Conservation (phyloP, 2,329 filamentous ascomycete species). For the Rutstroemia sydowiana region DNA sequence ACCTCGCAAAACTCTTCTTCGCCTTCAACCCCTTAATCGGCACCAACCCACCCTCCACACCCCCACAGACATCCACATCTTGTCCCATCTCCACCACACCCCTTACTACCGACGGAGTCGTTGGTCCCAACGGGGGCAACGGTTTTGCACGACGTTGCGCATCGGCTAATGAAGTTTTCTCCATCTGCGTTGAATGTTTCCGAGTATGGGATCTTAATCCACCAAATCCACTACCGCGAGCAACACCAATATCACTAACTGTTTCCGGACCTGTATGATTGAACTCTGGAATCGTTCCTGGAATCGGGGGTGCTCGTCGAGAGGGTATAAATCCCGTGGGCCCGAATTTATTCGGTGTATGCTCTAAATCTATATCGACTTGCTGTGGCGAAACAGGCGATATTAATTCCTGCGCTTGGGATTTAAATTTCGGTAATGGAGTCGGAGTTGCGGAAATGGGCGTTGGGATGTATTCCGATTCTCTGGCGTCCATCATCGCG, state of each 20-base stretch:
- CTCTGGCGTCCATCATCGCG: conserved; percentile 9
- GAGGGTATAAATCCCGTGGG: conserved; percentile 8
- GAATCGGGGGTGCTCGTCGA: conserved; percentile 9
- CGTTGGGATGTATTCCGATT: not conserved
- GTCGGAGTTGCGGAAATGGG: not conserved
- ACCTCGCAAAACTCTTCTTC: conserved; percentile 6
- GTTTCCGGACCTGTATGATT: not conserved
- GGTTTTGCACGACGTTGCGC: conserved; percentile 4
- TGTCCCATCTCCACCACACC: conserved; percentile 8
- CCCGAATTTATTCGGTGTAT: conserved; percentile 1
- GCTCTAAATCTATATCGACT: not conserved
- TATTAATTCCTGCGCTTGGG: not conserved
- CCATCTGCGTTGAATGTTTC: not conserved
- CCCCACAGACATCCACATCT: not conserved
- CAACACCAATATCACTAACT: not conserved
- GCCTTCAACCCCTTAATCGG: not conserved
- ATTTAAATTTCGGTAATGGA: not conserved
- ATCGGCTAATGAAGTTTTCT: conserved; percentile 1
- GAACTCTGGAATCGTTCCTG: not conserved
- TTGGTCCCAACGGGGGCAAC: conserved; percentile 2
- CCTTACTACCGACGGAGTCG: conserved; percentile 2
- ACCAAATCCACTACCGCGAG: no score
- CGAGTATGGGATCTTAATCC: not conserved
- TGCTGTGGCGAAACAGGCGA: not conserved
- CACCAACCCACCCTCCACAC: not conserved